A percentile compares a stretch with the other conserved stretches of the same genome.
phyloP scores from a whole-genome alignment of 305 asterid species.

The Rubia occidens region DNA sequence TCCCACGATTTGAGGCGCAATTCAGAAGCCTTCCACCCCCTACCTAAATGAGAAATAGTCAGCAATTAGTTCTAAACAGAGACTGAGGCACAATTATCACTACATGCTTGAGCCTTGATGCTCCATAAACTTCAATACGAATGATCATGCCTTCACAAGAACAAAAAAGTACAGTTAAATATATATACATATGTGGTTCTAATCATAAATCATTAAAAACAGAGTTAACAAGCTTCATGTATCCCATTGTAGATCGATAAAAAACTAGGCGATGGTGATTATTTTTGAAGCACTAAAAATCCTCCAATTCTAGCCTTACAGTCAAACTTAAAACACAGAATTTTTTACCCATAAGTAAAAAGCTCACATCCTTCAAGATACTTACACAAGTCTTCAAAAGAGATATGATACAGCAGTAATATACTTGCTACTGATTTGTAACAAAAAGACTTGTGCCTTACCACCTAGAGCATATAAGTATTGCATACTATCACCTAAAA shows the following conservation, averaged over 20 bases:
- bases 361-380: too few relatives aligned
- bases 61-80: slow-evolving; percentile 1
- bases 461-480: not conserved
- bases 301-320: not conserved
- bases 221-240: not conserved
- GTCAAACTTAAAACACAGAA: not conserved
- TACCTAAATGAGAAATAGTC: slow-evolving; percentile 34
- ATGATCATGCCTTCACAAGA: not conserved
- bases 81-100: not conserved
- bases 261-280: not conserved
- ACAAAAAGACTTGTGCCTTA: not conserved
- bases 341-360: not conserved
- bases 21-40: slow-evolving; percentile 93
- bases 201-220: not conserved
- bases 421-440: not conserved
- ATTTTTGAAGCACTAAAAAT: not conserved
- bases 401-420: not conserved
- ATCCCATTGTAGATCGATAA: not conserved
- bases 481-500: not conserved
- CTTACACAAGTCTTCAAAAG: not conserved
- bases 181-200: not conserved
- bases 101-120: not conserved
- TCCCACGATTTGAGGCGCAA: slow-evolving; percentile 97
- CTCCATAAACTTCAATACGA: not conserved
- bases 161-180: not conserved